phyloP scores from a whole-genome alignment of 179 eudicot species.

The Gypsophila paniculata region DNA sequence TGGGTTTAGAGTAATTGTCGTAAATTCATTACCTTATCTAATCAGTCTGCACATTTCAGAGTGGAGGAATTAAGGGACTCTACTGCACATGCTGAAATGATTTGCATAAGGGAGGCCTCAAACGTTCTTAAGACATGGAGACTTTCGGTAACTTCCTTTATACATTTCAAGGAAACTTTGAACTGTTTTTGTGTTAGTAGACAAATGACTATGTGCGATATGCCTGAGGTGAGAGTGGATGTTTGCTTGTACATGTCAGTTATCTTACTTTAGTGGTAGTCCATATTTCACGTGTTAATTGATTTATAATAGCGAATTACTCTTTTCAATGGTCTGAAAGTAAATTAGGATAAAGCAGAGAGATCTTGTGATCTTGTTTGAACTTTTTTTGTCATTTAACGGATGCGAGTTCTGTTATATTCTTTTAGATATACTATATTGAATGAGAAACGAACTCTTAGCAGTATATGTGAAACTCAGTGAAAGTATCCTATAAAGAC shows the following conservation, averaged over 20 bases:
- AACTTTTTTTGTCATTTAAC: too few species aligned
- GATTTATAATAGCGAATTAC: too few species aligned
- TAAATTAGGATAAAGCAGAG: too few species aligned
- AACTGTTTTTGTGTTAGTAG: neutral
- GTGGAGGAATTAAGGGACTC: conserved; percentile 91
- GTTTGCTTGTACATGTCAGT: neutral
- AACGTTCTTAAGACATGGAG: conserved; percentile 72
- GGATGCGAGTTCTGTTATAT: neutral
- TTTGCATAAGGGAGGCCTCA: conserved; percentile 86
- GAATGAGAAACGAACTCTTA: neutral
- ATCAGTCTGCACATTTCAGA: conserved; percentile 35
- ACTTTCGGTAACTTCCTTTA: conserved; percentile 53
- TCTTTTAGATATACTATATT: too few species aligned
- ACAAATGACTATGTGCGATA: neutral
- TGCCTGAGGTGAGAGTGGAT: neutral
- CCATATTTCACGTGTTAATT: too few species aligned
- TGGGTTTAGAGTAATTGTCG: neutral
- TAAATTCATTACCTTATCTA: neutral
- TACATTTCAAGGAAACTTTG: neutral
- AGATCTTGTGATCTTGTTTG: too few species aligned
- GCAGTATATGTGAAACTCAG: neutral
- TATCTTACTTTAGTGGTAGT: neutral
- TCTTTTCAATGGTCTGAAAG: too few species aligned
- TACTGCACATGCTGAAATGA: conserved; percentile 97
- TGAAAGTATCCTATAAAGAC: neutral